phyloP scores from a whole-genome alignment of 1,284 basidiomycete species.

The Peniophora sp. region DNA sequence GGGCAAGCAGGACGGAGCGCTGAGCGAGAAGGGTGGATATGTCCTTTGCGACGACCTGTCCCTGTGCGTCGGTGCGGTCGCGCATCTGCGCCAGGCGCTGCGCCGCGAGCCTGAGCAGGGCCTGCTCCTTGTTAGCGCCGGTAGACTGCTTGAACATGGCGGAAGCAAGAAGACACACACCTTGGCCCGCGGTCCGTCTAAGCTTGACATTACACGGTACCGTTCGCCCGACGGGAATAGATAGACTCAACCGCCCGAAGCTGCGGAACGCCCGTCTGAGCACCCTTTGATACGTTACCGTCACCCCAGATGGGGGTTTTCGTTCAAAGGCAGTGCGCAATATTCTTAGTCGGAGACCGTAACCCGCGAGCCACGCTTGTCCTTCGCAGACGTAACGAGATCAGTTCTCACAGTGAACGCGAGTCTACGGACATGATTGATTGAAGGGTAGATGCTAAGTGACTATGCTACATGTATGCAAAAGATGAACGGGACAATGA shows the following conservation, averaged over 20 bases:
- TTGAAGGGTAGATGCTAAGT: too few relatives aligned
- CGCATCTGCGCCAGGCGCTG: constrained; percentile 63
- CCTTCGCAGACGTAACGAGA: too few relatives aligned
- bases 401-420: too few relatives aligned
- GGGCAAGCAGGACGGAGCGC: constrained; percentile 51
- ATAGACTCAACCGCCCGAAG: background rate
- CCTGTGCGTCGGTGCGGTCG: constrained; percentile 57
- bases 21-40: constrained; percentile 59
- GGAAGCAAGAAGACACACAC: constrained; percentile 7
- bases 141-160: background rate
- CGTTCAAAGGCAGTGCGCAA: background rate
- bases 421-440: too few relatives aligned
- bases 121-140: constrained; percentile 27
- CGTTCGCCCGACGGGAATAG: too few relatives aligned
- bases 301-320: background rate
- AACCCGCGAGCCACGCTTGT: background rate
- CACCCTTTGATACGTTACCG: background rate
- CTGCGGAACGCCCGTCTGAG: background rate
- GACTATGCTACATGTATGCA: too few relatives aligned
- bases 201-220: constrained; percentile 4
- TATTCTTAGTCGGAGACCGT: background rate
- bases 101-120: constrained; percentile 53
- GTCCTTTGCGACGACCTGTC: constrained; percentile 52
- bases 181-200: constrained; percentile 17
- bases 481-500: too few relatives aligned